Base-by-base conservation (phyloP, 2,329 filamentous ascomycete species). In the Chaetomium olivaceum region DNA sequence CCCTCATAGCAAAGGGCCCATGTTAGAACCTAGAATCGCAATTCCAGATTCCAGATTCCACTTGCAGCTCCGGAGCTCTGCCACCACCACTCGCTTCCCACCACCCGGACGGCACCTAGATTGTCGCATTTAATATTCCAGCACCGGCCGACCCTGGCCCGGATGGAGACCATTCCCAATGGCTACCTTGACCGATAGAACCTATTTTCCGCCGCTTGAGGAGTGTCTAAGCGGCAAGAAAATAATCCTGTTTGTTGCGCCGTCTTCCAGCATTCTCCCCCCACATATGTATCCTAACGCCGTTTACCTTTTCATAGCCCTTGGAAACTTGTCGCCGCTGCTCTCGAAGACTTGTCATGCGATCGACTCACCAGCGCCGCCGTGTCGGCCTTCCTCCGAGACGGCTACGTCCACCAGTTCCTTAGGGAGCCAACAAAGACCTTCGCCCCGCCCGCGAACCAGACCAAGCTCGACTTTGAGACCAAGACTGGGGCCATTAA, bases 401-500 rank as follows among this genome's bases (percentile, higher is more conserved):
- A 94, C 72, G 80, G 86, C 63, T 86, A 89, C 70, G 89, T 91
- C 70, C 80, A 88, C 71, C 80, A 84, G 62, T 81, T 93, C 65
- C 84, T 97, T 65, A 87, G 85, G 70, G 84, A 86, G 63, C 90
- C 91, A 29, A 83, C 88, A 73, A 83, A 83, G 68, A 87, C 89
- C 51, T 96, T 94, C 76, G 80, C 85, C 65, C 73, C 83, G 69
- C 81, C 89, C 1, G 87, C 85, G 69, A 75, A 86, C 60, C 82
- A 87, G 72, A 85, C 90, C 33, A 91, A 89, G 77, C 83, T 85
- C 70, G 85, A 86, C 21, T 96, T 96, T 74, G 91, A 96, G 67
- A 91, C 91, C 23, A 93, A 89, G 77, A 96, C 91, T 0, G 91
- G 93, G 25, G 91, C 93, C 5, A 96, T 97, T 67, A 90, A 96